Evolutionary conservation across 2,329 filamentous ascomycete genomes (phyloP).

Genomic region (Diaporthe humulicola): DNA sequence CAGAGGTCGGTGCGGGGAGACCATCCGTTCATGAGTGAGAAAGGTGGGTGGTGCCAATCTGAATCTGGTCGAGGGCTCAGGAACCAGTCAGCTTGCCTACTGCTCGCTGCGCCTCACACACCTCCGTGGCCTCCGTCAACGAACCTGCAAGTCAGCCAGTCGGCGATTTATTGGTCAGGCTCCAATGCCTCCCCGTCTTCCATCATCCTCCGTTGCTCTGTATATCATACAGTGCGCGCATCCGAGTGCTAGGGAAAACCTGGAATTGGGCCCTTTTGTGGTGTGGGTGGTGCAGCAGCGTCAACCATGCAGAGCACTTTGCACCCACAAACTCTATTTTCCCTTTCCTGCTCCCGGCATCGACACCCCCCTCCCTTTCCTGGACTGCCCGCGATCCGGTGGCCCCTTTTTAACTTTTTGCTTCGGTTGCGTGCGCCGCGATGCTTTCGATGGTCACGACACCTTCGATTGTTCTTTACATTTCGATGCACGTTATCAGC

Average conservation of each 20-base stretch:
- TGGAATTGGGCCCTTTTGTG: slow-evolving; percentile 16
- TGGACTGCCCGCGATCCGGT: not conserved
- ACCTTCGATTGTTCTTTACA: not conserved
- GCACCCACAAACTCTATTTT: slow-evolving; percentile 17
- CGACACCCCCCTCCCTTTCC: not conserved
- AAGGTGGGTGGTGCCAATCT: slow-evolving; percentile 19
- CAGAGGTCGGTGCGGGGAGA: slow-evolving; percentile 12
- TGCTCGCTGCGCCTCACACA: slow-evolving; percentile 27
- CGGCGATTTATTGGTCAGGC: not conserved
- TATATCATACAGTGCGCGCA: not conserved
- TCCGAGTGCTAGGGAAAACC: not conserved
- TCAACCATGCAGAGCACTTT: slow-evolving; percentile 15
- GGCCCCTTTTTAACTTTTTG: slow-evolving; percentile 9
- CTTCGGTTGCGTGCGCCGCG: not conserved
- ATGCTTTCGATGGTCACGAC: not conserved
- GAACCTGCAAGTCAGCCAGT: slow-evolving; percentile 22
- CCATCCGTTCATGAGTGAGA: not conserved
- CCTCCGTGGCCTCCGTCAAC: slow-evolving; percentile 19
- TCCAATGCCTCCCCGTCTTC: not conserved
- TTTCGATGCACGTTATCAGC: not conserved
- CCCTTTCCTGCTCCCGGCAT: not conserved
- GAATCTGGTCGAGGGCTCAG: slow-evolving; percentile 1
- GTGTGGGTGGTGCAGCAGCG: not conserved
- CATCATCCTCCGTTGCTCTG: not conserved
- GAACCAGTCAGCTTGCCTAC: slow-evolving; percentile 22